A percentile compares a stretch with the other conserved stretches of the same genome.
Evolutionary conservation across 768 basidiomycete genomes (phyloP).

Genomic region (Phanerodontia chrysosporium): DNA sequence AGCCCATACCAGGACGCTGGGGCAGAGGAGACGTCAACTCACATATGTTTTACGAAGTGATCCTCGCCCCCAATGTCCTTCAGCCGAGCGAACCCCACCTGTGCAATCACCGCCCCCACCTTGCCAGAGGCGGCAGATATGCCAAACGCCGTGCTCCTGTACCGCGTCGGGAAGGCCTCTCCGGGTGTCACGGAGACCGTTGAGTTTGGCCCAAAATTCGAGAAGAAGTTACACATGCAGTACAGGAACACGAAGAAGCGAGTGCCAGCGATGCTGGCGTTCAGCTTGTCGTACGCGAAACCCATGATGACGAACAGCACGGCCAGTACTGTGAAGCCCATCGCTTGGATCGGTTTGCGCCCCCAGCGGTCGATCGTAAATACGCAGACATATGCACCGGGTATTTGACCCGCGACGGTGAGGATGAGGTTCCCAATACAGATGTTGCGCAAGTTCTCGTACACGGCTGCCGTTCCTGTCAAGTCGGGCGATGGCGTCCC

Average conservation of each 20-base stretch:
- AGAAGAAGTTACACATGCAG: constrained; percentile 37
- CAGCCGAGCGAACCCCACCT: constrained; percentile 33
- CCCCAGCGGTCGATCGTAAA: constrained; percentile 33
- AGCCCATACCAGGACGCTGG: neutral
- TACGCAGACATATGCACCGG: constrained; percentile 33
- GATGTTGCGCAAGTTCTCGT: constrained; percentile 24
- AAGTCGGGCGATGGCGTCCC: constrained; percentile 8
- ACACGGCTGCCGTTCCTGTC: constrained; percentile 13
- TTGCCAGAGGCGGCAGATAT: constrained; percentile 41
- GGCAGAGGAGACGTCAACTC: constrained; percentile 1
- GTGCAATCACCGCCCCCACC: constrained; percentile 34
- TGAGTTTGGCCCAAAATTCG: constrained; percentile 41
- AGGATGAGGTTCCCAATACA: constrained; percentile 33
- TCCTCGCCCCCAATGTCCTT: constrained; percentile 32
- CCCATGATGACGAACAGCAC: constrained; percentile 21
- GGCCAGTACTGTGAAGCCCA: constrained; percentile 32
- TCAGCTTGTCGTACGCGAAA: neutral
- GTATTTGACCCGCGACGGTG: constrained; percentile 33
- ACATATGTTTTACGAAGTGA: constrained; percentile 31
- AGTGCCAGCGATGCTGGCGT: neutral
- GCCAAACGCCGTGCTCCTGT: constrained; percentile 40
- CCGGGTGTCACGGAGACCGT: constrained; percentile 41
- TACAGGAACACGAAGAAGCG: constrained; percentile 16
- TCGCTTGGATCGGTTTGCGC: constrained; percentile 34
- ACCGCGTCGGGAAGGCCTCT: constrained; percentile 42